phyloP scores from a whole-genome alignment of 768 basidiomycete genomes.

The Cyclocybe cylindracea region DNA sequence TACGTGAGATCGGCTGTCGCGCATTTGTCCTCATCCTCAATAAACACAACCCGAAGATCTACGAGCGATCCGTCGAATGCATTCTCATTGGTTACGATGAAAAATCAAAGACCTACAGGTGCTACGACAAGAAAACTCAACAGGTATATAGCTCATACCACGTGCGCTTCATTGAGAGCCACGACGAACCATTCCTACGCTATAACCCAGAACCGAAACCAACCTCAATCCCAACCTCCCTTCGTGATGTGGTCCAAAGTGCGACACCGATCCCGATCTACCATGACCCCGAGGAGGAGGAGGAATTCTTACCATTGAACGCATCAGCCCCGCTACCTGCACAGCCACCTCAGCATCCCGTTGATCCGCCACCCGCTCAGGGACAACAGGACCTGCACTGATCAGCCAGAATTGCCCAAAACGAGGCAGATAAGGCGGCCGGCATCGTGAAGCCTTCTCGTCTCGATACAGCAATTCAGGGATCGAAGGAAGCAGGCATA shows the following conservation, averaged over 20 bases:
- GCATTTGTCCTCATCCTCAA: no score
- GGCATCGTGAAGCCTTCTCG: neutral
- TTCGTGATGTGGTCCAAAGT: neutral
- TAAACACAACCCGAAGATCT: no score
- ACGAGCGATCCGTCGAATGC: slow-evolving; percentile 18
- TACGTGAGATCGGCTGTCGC: no score
- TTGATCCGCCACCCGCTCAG: neutral
- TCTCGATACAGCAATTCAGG: neutral
- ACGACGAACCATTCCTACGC: neutral
- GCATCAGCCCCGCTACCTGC: neutral
- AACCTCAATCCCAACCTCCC: neutral
- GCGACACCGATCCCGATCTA: no score
- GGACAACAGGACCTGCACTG: no score
- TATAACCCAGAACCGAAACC: neutral
- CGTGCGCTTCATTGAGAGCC: slow-evolving; percentile 21
- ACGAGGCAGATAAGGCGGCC: neutral
- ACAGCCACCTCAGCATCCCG: neutral
- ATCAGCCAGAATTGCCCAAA: slow-evolving; percentile 1
- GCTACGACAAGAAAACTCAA: slow-evolving; percentile 13
- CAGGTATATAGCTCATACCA: no score
- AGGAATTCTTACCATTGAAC: neutral
- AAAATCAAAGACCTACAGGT: slow-evolving; percentile 14
- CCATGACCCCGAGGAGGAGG: no score
- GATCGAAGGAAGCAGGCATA: neutral
- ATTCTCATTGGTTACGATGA: slow-evolving; percentile 21